Conservation (phyloP, 164 flowering plant genomes). For the Stephania cephalantha region DNA sequence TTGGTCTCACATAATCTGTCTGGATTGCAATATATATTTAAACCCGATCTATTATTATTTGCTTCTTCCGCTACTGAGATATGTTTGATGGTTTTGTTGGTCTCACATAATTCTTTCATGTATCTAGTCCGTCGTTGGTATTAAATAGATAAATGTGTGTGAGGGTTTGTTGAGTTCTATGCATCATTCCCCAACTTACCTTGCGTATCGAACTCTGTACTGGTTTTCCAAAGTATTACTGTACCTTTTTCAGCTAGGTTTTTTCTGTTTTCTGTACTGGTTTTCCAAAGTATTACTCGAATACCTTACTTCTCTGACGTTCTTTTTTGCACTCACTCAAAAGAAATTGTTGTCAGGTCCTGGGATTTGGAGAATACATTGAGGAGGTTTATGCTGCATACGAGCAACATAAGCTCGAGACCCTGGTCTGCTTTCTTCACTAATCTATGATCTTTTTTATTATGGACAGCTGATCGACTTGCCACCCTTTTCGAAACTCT, state of each 20-base stretch:
- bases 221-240: no score
- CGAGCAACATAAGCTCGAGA: conserved; percentile 90
- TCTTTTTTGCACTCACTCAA: background rate
- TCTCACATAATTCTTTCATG: no score
- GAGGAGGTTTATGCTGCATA: conserved; percentile 96
- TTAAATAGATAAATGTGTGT: no score
- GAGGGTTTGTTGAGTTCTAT: no score
- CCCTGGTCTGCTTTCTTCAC: conserved; percentile 44
- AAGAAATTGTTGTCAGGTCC: conserved; percentile 47
- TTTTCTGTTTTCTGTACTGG: background rate
- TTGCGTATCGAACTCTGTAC: no score
- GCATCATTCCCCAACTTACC: no score
- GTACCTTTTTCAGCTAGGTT: background rate
- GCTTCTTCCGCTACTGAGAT: background rate
- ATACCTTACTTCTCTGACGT: background rate
- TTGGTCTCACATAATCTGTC: background rate
- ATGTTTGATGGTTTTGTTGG: conserved; percentile 18
- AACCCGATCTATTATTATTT: background rate
- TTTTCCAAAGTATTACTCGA: background rate
- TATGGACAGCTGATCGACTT: conserved; percentile 49
- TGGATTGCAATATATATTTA: background rate
- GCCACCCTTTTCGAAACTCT: conserved; percentile 1
- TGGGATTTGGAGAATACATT: conserved; percentile 92
- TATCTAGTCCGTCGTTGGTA: no score
- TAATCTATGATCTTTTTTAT: background rate